Evolutionary conservation across 768 basidiomycete genomes (phyloP).

Genomic region (Lentinula guzmanii): DNA sequence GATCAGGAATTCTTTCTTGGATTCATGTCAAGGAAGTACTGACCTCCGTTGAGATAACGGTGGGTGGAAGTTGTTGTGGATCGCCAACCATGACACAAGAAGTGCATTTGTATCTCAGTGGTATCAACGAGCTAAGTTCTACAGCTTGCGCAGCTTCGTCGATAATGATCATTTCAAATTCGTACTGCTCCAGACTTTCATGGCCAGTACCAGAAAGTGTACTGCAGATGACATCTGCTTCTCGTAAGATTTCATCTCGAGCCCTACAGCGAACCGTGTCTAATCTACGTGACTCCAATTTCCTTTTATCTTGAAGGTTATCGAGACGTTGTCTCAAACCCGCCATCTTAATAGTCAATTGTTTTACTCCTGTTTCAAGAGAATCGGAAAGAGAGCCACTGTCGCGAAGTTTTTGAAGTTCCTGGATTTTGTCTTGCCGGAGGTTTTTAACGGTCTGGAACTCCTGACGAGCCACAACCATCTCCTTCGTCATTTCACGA

Average conservation of each 20-base stretch:
- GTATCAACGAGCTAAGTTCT: constrained; percentile 92
- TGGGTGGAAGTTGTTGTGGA: constrained; percentile 94
- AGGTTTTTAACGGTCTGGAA: constrained; percentile 62
- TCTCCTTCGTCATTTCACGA: constrained; percentile 52
- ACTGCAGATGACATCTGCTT: constrained; percentile 90
- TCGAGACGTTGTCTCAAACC: constrained; percentile 66
- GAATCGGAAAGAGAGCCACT: constrained; percentile 45
- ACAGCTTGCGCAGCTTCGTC: constrained; percentile 98
- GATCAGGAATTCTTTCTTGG: constrained; percentile 1
- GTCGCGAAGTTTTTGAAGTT: constrained; percentile 50
- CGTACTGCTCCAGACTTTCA: constrained; percentile 72
- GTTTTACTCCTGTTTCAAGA: constrained; percentile 66
- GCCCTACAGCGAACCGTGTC: constrained; percentile 76
- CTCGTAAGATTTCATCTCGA: constrained; percentile 68
- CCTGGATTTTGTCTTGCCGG: constrained; percentile 51
- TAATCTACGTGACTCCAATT: constrained; percentile 71
- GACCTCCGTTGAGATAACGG: constrained; percentile 48
- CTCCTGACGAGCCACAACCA: constrained; percentile 55
- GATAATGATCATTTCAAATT: constrained; percentile 95
- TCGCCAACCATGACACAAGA: constrained; percentile 95
- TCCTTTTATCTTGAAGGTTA: constrained; percentile 74
- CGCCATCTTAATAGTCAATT: constrained; percentile 58
- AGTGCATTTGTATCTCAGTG: constrained; percentile 79
- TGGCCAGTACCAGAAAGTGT: constrained; percentile 94
- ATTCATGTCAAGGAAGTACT: constrained; percentile 4